phyloP scores from a whole-genome alignment of 345 rosid species.

The Citrus maxima region DNA sequence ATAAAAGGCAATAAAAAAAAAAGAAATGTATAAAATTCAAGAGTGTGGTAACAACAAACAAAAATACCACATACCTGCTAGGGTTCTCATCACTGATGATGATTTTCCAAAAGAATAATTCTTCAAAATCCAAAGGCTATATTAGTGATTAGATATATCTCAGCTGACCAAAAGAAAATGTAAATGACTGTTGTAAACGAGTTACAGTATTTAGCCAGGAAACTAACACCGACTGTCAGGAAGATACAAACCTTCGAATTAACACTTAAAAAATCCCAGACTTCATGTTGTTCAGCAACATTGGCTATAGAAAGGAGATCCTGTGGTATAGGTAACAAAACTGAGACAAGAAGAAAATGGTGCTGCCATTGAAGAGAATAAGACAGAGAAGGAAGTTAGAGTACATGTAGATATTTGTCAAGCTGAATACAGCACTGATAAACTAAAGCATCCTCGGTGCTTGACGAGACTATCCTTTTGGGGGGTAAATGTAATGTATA shows the following conservation, averaged over 20 bases:
- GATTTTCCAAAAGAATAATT: slow-evolving; percentile 93
- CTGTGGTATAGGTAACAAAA: slow-evolving; percentile 39
- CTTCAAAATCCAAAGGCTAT: slow-evolving; percentile 44
- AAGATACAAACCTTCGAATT: slow-evolving; percentile 71
- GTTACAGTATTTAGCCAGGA: not conserved
- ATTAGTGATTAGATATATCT: slow-evolving; percentile 8
- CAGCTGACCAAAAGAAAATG: not conserved
- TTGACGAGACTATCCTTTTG: slow-evolving; percentile 96
- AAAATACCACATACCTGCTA: slow-evolving; percentile 63
- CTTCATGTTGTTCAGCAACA: slow-evolving; percentile 99
- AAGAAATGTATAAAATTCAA: not conserved
- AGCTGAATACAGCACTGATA: slow-evolving; percentile 98
- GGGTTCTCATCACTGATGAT: slow-evolving; percentile 85
- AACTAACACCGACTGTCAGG: not conserved
- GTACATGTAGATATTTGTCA: slow-evolving; percentile 87
- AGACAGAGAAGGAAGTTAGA: slow-evolving; percentile 15
- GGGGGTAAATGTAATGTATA: slow-evolving; percentile 96
- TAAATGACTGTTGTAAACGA: not conserved
- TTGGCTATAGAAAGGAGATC: slow-evolving; percentile 95
- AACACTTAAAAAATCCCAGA: slow-evolving; percentile 93
- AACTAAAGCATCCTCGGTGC: slow-evolving; percentile 96
- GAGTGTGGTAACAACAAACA: not conserved
- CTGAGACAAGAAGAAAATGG: slow-evolving; percentile 15
- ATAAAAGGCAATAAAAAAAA: not conserved
- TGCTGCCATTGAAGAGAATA: slow-evolving; percentile 11